A percentile compares a stretch with the other conserved stretches of the same genome.
These are phyloP conservation scores for Fusarium albidum DNA, from an alignment of 2,329 filamentous ascomycete genomes.

Conservation along the genomic window DNA sequence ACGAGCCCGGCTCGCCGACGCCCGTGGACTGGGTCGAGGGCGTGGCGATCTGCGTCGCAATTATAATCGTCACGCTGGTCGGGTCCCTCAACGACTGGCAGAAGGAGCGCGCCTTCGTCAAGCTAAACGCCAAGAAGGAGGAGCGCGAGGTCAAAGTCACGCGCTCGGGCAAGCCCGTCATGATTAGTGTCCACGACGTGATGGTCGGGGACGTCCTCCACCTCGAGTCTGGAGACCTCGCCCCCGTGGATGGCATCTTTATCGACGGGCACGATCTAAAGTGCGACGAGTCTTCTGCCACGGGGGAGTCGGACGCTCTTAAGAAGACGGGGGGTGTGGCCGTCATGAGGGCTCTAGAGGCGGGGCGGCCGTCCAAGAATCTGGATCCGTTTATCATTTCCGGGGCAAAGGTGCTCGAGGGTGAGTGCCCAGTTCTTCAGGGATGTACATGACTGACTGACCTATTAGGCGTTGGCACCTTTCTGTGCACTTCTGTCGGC, in stretches of 20 bases:
- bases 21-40: too few relatives aligned
- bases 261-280: conserved; percentile 72
- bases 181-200: conserved; percentile 62
- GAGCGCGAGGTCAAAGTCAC: conserved; percentile 71
- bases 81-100: conserved; percentile 73
- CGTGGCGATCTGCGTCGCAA: conserved; percentile 34
- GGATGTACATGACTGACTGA: too few relatives aligned
- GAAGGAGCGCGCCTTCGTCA: conserved; percentile 70
- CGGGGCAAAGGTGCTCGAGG: conserved; percentile 59
- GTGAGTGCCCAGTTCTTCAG: too few relatives aligned
- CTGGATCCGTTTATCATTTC: conserved; percentile 60
- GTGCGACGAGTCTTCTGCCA: conserved; percentile 76
- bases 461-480: conserved; percentile 54
- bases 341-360: conserved; percentile 34
- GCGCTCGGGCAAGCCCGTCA: conserved; percentile 69
- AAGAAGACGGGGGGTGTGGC: conserved; percentile 71
- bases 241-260: conserved; percentile 77
- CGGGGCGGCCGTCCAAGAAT: too few relatives aligned
- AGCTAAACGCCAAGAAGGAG: conserved; percentile 67
- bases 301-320: conserved; percentile 75
- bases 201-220: conserved; percentile 75
- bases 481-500: conserved; percentile 60
- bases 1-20: too few relatives aligned
- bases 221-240: conserved; percentile 77
- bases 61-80: conserved; percentile 68